Percentiles rank a stretch among this genome's conserved stretches.
phyloP scores from a whole-genome alignment of 352 stramenopile genomes.

The Pythium plurisporium region DNA sequence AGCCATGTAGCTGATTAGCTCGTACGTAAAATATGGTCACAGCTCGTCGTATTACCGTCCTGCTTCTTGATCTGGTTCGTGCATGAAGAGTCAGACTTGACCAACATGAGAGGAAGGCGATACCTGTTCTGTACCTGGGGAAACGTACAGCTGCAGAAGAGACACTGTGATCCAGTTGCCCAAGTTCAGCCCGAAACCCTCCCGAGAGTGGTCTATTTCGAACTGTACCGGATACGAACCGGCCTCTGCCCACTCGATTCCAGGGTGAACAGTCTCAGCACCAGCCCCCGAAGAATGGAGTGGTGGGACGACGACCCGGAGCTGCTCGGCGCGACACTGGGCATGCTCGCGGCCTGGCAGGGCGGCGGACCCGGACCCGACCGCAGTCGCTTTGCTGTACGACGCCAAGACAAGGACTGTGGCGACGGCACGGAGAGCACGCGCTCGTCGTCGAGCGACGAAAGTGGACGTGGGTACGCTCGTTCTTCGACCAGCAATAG shows the following conservation, averaged over 20 bases:
- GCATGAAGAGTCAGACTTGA: no score
- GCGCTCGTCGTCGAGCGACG: no score
- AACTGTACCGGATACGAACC: slow-evolving; percentile 1
- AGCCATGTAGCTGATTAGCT: no score
- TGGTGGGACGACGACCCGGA: slow-evolving; percentile 17
- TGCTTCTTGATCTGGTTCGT: no score
- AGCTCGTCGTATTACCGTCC: no score
- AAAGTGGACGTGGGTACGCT: no score
- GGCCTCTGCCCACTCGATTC: background rate
- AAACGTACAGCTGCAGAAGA: background rate
- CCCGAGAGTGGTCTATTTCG: background rate
- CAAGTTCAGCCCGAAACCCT: background rate
- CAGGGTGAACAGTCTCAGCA: background rate
- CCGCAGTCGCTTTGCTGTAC: background rate
- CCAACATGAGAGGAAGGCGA: no score
- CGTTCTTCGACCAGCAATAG: no score
- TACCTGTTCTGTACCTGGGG: no score
- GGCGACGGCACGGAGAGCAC: background rate
- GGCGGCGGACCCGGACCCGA: background rate
- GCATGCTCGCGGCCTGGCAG: slow-evolving; percentile 13
- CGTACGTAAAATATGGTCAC: no score
- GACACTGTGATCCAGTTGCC: background rate
- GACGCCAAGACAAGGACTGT: background rate
- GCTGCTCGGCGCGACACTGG: slow-evolving; percentile 17
- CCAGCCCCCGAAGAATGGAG: background rate